Base-by-base conservation (phyloP, 495 filamentous ascomycete genomes). In the Apodospora peruviana region DNA sequence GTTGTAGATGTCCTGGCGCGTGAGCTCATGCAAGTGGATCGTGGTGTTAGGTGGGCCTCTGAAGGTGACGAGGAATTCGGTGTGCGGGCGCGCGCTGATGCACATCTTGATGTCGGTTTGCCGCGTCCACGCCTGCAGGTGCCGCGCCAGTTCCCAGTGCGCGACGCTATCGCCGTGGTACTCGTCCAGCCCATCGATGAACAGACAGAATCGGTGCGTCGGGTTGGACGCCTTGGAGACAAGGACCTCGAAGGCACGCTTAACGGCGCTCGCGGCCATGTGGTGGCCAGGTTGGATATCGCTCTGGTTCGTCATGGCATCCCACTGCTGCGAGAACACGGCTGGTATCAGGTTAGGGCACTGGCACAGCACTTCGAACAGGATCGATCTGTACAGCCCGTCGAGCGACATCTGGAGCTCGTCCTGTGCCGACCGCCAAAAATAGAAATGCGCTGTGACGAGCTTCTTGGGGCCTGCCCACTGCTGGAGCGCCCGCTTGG, bases 171-270 rank as follows among this genome's bases (percentile, higher is more conserved):
- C 53, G 1, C 63, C 65, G 2, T 60, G 42, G 34, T 60, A 69
- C 37, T 78, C 73, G 40, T 76, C 72, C 0, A 78, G 57, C 4
- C 72, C 73, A 43, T 77, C 74, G 40, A 79, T 69, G 29, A 77
- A 76, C 22, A 76, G 61, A 40, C 69, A 76, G 32, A 78, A 50
- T 17, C 44, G 25, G 24, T 43, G 18, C 5, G 17, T 23, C 0
- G 21, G 27, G 2, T 4, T 16, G 11, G 37, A n/a, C 2, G 11
- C 32, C 27, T 43, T 7, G 2, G 21, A 24, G 1, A n/a, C 11
- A 5, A 45, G 22, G 20, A 45, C 16, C 19, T 39, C 19, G 23
- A 51, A 51, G 20, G 41, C 41, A 4, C 39, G 12, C 32, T 32
- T 23, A 11, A 51, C 17, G 16, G 24, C 35, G 37, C 23, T 14